Percentiles rank a stretch among this genome's conserved stretches.
phyloP scores from a whole-genome alignment of 495 filamentous ascomycete species.

The Aspergillus diversus region DNA sequence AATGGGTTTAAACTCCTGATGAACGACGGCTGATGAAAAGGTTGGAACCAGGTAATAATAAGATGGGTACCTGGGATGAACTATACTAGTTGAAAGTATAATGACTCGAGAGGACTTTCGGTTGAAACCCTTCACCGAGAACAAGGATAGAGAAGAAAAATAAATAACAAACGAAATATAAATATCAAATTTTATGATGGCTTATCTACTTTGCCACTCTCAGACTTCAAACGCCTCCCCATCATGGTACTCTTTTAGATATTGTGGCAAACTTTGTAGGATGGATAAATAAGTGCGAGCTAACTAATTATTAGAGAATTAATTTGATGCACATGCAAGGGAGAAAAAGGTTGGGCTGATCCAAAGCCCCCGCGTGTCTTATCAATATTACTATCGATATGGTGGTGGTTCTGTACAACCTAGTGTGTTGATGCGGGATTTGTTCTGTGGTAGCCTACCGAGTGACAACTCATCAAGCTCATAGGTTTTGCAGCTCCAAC shows the following conservation, averaged over 20 bases:
- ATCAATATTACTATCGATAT: constrained; percentile 22
- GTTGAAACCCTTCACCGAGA: background rate
- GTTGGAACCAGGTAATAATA: too few species aligned
- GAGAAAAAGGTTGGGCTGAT: constrained; percentile 22
- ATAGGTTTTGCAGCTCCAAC: too few species aligned
- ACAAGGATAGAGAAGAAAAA: background rate
- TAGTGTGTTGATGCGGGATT: background rate
- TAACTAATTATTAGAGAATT: constrained; percentile 20
- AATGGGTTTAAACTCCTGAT: too few species aligned
- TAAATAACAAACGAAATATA: too few species aligned
- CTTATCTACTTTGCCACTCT: constrained; percentile 10
- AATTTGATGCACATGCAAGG: constrained; percentile 30
- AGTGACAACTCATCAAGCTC: too few species aligned
- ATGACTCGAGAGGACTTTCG: background rate
- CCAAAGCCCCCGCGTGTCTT: constrained; percentile 22
- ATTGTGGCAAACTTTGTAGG: constrained; percentile 1
- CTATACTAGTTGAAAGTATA: too few species aligned
- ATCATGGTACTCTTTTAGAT: background rate
- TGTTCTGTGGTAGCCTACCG: background rate
- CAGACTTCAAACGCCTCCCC: background rate
- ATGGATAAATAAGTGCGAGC: background rate
- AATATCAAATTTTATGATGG: background rate
- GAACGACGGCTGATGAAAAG: too few species aligned
- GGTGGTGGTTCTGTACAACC: constrained; percentile 1
- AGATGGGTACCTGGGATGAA: too few species aligned